Percentiles rank a stretch among this genome's conserved stretches.
phyloP scores from a whole-genome alignment of 306 rosid species.

The Cucurbita maxima region DNA sequence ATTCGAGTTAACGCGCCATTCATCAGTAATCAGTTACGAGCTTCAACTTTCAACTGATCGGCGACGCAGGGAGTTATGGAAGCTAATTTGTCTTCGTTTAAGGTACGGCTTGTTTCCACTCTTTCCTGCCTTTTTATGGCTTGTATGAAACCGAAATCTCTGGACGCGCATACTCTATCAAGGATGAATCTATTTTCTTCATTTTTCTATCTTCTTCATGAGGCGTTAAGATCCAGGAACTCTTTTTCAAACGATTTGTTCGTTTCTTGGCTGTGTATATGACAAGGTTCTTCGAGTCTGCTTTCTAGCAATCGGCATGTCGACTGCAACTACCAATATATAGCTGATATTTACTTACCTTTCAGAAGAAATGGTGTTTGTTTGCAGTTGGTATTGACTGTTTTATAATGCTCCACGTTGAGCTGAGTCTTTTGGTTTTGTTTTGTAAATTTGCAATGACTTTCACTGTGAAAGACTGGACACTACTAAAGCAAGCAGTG shows the following conservation, averaged over 20 bases:
- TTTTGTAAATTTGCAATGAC: not conserved
- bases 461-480: not conserved
- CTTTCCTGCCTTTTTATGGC: not conserved
- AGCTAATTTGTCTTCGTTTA: constrained; percentile 1
- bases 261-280: not conserved
- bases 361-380: not conserved
- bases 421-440: not conserved
- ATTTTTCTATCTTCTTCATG: not conserved
- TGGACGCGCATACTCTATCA: not conserved
- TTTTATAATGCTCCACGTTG: not conserved
- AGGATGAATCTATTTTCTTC: not conserved
- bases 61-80: not conserved
- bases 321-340: not conserved
- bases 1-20: not conserved
- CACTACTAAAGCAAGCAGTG: not conserved
- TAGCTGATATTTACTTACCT: not conserved
- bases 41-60: not conserved
- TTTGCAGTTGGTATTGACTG: not conserved
- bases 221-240: not conserved
- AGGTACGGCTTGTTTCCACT: constrained; percentile 10
- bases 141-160: not conserved
- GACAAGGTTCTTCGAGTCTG: not conserved
- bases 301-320: not conserved
- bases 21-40: not conserved
- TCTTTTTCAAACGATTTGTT: not conserved